Conservation (phyloP, 495 filamentous ascomycete genomes). For the Amniculicola lignicola region DNA sequence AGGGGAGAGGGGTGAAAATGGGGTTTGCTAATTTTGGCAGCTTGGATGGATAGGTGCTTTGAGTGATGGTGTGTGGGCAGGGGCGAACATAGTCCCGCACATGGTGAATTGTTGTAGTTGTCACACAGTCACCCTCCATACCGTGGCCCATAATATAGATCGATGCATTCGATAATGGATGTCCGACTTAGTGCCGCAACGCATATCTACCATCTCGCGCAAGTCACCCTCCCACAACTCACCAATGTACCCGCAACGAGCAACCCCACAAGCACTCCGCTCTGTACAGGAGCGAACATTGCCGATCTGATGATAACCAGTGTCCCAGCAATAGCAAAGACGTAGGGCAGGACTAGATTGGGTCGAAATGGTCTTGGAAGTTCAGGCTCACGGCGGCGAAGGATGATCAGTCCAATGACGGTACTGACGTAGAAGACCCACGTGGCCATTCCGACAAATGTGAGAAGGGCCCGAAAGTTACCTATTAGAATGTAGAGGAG, state of each 20-base stretch:
- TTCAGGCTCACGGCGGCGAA: conserved; percentile 22
- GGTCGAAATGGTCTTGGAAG: conserved; percentile 19
- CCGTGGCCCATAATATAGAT: too few species aligned
- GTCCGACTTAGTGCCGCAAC: too few species aligned
- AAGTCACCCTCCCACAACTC: too few species aligned
- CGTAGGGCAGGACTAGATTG: neutral
- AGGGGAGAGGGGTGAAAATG: too few species aligned
- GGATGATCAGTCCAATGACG: conserved; percentile 25
- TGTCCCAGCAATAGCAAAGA: conserved; percentile 20
- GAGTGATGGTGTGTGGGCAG: too few species aligned
- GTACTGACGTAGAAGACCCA: conserved; percentile 28
- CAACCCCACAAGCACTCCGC: conserved; percentile 17
- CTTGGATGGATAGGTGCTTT: too few species aligned
- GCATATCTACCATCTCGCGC: too few species aligned
- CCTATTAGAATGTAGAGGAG: conserved; percentile 25
- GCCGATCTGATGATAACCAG: conserved; percentile 19
- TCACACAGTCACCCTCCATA: too few species aligned
- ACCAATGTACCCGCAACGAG: conserved; percentile 9
- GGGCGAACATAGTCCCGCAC: too few species aligned
- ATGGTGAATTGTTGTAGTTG: too few species aligned
- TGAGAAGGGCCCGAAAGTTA: conserved; percentile 23
- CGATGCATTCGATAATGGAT: too few species aligned
- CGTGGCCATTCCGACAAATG: conserved; percentile 28
- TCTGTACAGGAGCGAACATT: conserved; percentile 25
- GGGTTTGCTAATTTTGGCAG: too few species aligned